phyloP scores from a whole-genome alignment of 177 flowering plant genomes.

The Vitis hybrid region DNA sequence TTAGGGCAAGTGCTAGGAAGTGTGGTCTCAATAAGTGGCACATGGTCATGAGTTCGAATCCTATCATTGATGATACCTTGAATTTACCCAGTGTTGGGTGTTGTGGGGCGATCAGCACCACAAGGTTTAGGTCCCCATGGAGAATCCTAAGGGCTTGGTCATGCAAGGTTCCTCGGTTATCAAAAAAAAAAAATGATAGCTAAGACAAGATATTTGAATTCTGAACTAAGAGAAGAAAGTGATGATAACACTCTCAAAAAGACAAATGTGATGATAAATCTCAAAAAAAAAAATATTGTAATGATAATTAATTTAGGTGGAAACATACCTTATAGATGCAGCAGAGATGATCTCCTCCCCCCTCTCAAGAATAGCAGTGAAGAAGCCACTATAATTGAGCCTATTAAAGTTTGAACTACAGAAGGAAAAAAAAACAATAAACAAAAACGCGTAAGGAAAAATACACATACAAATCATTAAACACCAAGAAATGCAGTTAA shows the following conservation, averaged over 20 bases:
- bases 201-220: neutral
- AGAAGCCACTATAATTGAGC: conserved; percentile 62
- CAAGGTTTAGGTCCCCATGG: too few species aligned
- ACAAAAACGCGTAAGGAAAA: neutral
- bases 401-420: conserved; percentile 74
- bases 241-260: too few species aligned
- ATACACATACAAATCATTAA: neutral
- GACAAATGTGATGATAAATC: too few species aligned
- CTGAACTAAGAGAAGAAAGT: neutral
- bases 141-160: too few species aligned
- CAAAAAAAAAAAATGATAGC: too few species aligned
- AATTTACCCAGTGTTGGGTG: too few species aligned
- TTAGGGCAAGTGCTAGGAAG: too few species aligned
- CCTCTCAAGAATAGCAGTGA: conserved; percentile 68
- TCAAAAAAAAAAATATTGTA: neutral
- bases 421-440: neutral
- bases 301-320: neutral
- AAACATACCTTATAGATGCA: conserved; percentile 71
- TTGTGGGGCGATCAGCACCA: too few species aligned
- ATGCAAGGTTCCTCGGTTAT: too few species aligned
- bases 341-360: conserved; percentile 71
- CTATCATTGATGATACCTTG: too few species aligned
- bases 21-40: too few species aligned
- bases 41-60: too few species aligned
- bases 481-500: neutral